Percentiles rank a stretch among this genome's conserved stretches.
phyloP scores from a whole-genome alignment of 345 rosid genomes.

The Gossypium mustelinum region DNA sequence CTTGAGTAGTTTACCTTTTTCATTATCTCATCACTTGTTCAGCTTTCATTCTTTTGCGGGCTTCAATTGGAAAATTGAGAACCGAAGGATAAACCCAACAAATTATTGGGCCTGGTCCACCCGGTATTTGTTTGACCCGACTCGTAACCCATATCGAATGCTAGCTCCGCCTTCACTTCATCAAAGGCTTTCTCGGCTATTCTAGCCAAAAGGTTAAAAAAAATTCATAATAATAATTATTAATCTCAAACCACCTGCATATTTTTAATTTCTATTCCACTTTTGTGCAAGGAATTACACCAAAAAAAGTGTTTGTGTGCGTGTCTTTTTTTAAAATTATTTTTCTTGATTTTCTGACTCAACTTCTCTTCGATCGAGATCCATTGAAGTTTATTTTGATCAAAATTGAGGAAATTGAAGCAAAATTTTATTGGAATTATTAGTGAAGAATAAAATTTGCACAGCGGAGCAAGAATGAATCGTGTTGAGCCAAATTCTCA shows the following conservation, averaged over 20 bases:
- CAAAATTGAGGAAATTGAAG: background rate
- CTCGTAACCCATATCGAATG: background rate
- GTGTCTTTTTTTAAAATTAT: too few species aligned
- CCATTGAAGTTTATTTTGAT: background rate
- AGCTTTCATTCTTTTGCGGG: conserved; percentile 2
- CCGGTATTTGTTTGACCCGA: background rate
- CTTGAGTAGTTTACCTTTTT: too few species aligned
- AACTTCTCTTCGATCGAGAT: background rate
- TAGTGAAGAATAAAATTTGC: conserved; percentile 19
- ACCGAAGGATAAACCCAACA: background rate
- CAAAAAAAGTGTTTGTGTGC: too few species aligned
- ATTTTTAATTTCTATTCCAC: background rate
- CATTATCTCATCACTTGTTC: too few species aligned
- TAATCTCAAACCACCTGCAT: background rate
- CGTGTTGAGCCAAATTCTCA: conserved; percentile 21
- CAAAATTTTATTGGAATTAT: background rate
- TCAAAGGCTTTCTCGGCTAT: background rate
- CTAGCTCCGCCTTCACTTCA: background rate
- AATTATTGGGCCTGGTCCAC: background rate
- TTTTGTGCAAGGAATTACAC: background rate
- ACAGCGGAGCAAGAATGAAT: conserved; percentile 30
- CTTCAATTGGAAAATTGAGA: background rate
- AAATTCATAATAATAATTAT: background rate
- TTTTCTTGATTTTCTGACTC: background rate
- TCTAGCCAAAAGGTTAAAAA: background rate